A percentile compares a stretch with the other conserved stretches of the same genome.
phyloP scores from a whole-genome alignment of 2,329 filamentous ascomycete genomes.

The Fusarium palustre region DNA sequence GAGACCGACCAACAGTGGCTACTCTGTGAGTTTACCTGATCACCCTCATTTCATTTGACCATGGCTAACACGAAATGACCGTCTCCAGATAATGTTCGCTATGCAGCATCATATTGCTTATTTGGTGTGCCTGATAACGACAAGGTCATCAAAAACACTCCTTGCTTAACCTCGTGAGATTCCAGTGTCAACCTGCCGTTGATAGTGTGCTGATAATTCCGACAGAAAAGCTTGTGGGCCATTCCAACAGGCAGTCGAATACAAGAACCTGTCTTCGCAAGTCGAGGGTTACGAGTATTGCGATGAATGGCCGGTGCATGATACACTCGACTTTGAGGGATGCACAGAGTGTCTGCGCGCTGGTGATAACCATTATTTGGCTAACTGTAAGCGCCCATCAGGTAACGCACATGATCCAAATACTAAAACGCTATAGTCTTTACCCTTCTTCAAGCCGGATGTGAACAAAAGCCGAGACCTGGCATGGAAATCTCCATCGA shows the following conservation, averaged over 20 bases:
- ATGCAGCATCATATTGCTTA: slow-evolving; percentile 66
- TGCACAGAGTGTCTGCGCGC: slow-evolving; percentile 63
- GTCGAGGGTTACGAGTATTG: slow-evolving; percentile 65
- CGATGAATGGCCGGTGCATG: slow-evolving; percentile 57
- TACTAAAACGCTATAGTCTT: slow-evolving; percentile 55
- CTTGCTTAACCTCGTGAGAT: slow-evolving; percentile 64
- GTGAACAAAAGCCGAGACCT: slow-evolving; percentile 61
- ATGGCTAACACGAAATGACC: slow-evolving; percentile 27
- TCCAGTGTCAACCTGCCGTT: not conserved
- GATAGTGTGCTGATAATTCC: slow-evolving; percentile 7
- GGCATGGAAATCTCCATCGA: slow-evolving; percentile 62
- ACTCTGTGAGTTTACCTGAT: slow-evolving; percentile 62
- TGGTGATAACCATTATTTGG: slow-evolving; percentile 56
- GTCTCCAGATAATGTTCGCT: slow-evolving; percentile 68
- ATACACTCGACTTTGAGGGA: slow-evolving; percentile 52
- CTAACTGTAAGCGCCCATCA: slow-evolving; percentile 62
- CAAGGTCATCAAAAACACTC: slow-evolving; percentile 58
- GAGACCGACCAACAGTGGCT: slow-evolving; percentile 65
- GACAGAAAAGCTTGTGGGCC: slow-evolving; percentile 65
- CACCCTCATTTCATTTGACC: not conserved
- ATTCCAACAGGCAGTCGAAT: slow-evolving; percentile 60
- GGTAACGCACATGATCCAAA: not conserved
- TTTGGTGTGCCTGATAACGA: slow-evolving; percentile 62
- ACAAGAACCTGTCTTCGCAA: slow-evolving; percentile 61
- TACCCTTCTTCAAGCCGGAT: slow-evolving; percentile 66